A percentile compares a stretch with the other conserved stretches of the same genome.
These are phyloP conservation scores for Diplodia scrobiculata DNA, from an alignment of 2,329 filamentous ascomycete species.

Conservation along the genomic window DNA sequence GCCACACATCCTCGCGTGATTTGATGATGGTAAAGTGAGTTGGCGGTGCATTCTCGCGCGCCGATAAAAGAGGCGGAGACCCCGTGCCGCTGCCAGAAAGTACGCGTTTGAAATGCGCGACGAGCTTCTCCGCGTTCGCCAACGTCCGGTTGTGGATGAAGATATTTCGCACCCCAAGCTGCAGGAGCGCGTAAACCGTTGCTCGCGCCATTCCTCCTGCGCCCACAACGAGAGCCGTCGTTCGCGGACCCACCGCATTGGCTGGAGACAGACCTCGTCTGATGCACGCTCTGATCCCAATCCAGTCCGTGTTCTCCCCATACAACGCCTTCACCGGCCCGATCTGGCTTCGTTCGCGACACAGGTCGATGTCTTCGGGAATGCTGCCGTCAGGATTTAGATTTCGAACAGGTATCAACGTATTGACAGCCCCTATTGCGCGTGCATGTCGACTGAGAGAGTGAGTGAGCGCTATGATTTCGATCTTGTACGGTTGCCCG, in stretches of 20 bases:
- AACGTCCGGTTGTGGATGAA: slow-evolving; percentile 72
- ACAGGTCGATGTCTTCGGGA: slow-evolving; percentile 57
- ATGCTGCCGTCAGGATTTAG: slow-evolving; percentile 60
- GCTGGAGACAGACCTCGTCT: slow-evolving; percentile 72
- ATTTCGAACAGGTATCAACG: slow-evolving; percentile 69
- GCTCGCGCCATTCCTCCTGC: slow-evolving; percentile 77
- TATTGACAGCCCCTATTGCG: slow-evolving; percentile 76
- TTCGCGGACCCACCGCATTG: slow-evolving; percentile 58
- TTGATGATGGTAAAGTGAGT: slow-evolving; percentile 60
- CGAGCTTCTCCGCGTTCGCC: slow-evolving; percentile 67
- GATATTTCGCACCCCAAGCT: slow-evolving; percentile 74
- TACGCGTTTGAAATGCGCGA: slow-evolving; percentile 64
- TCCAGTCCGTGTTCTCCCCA: slow-evolving; percentile 81
- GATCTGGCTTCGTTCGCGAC: slow-evolving; percentile 62
- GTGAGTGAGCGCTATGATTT: slow-evolving; percentile 66
- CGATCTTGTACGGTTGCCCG: slow-evolving; percentile 72
- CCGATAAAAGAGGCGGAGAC: slow-evolving; percentile 31
- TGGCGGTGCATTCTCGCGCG: slow-evolving; percentile 36
- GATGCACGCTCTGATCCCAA: slow-evolving; percentile 73
- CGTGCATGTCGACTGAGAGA: slow-evolving; percentile 70
- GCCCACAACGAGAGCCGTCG: slow-evolving; percentile 58
- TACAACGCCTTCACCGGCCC: slow-evolving; percentile 70
- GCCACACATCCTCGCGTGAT: slow-evolving; percentile 65
- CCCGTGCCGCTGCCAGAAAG: slow-evolving; percentile 4
- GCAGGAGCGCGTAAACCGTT: slow-evolving; percentile 75